Evolutionary conservation across 2,329 filamentous ascomycete species (phyloP).

Genomic region (Biscogniauxia mediterranea): DNA sequence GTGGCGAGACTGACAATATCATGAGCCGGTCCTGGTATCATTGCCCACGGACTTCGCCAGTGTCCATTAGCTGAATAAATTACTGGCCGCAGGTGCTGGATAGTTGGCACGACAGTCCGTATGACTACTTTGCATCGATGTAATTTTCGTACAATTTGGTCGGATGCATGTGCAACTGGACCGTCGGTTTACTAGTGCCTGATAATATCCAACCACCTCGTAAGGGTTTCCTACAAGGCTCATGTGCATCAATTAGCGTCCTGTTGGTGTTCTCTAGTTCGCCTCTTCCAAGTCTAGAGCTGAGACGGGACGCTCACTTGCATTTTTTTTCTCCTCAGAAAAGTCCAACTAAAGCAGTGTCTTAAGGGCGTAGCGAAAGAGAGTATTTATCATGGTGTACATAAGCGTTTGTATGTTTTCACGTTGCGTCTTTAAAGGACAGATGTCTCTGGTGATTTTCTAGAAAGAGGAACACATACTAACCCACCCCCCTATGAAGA

Average conservation of each 20-base stretch:
- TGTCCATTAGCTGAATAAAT: no score
- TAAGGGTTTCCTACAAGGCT: not conserved
- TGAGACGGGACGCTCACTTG: not conserved
- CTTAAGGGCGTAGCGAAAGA: no score
- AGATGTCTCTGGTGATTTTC: not conserved
- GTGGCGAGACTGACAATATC: no score
- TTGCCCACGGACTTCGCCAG: no score
- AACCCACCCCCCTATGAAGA: not conserved
- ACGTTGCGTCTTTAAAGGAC: no score
- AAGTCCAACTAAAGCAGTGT: no score
- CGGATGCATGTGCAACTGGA: not conserved
- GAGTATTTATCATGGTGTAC: no score
- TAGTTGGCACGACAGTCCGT: not conserved
- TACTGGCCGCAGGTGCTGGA: no score
- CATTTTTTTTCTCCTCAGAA: not conserved
- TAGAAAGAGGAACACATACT: not conserved
- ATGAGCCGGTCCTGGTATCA: no score
- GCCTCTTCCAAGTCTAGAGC: no score
- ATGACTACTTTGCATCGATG: not conserved
- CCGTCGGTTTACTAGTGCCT: not conserved
- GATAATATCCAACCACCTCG: not conserved
- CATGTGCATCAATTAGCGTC: not conserved
- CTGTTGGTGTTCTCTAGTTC: not conserved
- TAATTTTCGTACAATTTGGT: not conserved
- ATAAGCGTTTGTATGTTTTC: no score